A percentile compares a stretch with the other conserved stretches of the same genome.
Evolutionary conservation across 2,329 filamentous ascomycete species (phyloP).

Genomic region (Scedosporium dehoogii): DNA sequence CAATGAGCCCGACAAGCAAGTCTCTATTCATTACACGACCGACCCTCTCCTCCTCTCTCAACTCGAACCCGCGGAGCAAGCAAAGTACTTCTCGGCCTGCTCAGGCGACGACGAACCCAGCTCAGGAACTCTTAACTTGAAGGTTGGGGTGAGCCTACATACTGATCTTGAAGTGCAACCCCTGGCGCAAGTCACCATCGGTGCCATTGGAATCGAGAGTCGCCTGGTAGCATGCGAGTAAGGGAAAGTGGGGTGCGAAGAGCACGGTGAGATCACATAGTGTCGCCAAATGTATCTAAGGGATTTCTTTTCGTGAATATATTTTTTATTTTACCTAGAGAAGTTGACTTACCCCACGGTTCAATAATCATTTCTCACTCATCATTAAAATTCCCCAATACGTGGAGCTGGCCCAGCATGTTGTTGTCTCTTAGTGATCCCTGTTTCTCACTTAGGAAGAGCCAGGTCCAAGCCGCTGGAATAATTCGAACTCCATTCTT

Average conservation of each 20-base stretch:
- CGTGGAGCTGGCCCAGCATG: no score
- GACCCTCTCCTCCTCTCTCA: constrained; percentile 1
- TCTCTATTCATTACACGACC: background rate
- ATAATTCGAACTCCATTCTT: constrained; percentile 4
- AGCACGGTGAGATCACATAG: no score
- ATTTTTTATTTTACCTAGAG: no score
- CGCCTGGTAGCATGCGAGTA: background rate
- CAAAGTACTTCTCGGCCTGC: constrained; percentile 1
- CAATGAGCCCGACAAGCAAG: background rate
- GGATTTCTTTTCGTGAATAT: background rate
- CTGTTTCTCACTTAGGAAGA: no score
- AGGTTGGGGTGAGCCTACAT: background rate
- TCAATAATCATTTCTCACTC: no score
- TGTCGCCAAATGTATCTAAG: no score
- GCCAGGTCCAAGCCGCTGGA: background rate
- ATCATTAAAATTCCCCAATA: no score
- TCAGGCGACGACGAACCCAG: background rate
- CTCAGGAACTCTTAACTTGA: constrained; percentile 1
- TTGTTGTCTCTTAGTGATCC: no score
- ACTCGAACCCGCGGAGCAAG: background rate
- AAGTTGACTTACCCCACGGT: background rate
- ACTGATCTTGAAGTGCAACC: background rate
- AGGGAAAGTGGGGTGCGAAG: background rate
- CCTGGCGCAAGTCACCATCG: background rate
- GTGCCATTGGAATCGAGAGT: background rate